phyloP scores from a whole-genome alignment of 2,329 filamentous ascomycete species.

The Pseudopithomyces chartarum region DNA sequence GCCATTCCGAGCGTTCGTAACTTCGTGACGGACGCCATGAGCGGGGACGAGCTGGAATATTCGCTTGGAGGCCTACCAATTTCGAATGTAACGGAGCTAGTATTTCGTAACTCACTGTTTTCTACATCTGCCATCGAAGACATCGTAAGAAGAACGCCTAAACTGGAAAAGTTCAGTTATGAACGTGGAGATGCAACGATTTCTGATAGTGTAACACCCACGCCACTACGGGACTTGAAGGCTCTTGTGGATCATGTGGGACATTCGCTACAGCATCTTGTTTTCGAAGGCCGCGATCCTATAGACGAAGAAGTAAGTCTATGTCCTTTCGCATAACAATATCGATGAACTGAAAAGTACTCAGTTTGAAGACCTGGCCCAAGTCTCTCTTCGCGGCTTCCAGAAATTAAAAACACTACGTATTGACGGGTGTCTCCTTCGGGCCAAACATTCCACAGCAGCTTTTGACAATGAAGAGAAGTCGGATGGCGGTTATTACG shows the following conservation, averaged over 20 bases:
- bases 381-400: not conserved
- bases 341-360: not conserved
- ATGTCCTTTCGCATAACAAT: not conserved
- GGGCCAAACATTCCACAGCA: not conserved
- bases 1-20: slow-evolving; percentile 18
- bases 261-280: slow-evolving; percentile 2
- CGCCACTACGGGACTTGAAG: not conserved
- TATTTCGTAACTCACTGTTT: slow-evolving; percentile 13
- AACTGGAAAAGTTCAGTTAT: slow-evolving; percentile 18
- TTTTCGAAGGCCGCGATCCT: not conserved
- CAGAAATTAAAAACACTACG: not conserved
- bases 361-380: not conserved
- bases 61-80: not conserved
- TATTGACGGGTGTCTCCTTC: not conserved
- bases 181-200: slow-evolving; percentile 8
- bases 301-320: not conserved
- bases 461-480: not conserved
- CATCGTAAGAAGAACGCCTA: slow-evolving; percentile 11
- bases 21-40: slow-evolving; percentile 18
- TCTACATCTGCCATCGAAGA: slow-evolving; percentile 3
- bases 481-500: not conserved
- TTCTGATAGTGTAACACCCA: not conserved
- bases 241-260: slow-evolving; percentile 1
- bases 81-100: slow-evolving; percentile 18
- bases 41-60: not conserved